These are phyloP conservation scores for Amylostereum areolatum DNA, from an alignment of 1,284 basidiomycete species.

Conservation along the genomic window DNA sequence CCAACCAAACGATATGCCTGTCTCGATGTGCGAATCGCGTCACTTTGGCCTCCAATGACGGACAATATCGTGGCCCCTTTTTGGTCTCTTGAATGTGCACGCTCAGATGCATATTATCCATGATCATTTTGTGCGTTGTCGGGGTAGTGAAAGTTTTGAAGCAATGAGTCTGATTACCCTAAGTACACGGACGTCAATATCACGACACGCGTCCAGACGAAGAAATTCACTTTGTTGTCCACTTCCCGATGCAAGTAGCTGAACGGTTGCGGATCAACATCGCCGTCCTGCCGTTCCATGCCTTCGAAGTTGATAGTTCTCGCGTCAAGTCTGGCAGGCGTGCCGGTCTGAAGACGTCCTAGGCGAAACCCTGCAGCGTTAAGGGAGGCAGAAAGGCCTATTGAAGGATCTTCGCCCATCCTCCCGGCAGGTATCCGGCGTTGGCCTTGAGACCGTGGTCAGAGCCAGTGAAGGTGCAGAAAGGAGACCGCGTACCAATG, in stretches of 20 bases:
- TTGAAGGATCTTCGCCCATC: conserved; percentile 67
- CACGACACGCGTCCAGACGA: background rate
- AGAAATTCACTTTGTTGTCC: conserved; percentile 30
- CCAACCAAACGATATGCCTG: conserved; percentile 79
- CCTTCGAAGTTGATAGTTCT: conserved; percentile 64
- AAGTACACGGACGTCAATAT: background rate
- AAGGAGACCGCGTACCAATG: conserved; percentile 49
- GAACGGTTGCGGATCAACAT: conserved; percentile 56
- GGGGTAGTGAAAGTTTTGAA: conserved; percentile 72
- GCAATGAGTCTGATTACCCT: conserved; percentile 71
- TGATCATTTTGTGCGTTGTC: conserved; percentile 68
- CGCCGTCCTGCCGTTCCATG: conserved; percentile 57
- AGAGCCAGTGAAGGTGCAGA: background rate
- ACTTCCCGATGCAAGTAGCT: conserved; percentile 35
- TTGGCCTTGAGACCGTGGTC: conserved; percentile 42
- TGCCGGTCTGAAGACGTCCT: conserved; percentile 84
- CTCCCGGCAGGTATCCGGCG: conserved; percentile 81
- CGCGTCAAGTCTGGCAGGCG: conserved; percentile 74
- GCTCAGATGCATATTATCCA: conserved; percentile 68
- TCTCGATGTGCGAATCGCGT: conserved; percentile 70
- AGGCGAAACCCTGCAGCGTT: conserved; percentile 73
- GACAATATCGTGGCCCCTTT: conserved; percentile 88
- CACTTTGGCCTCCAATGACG: conserved; percentile 85
- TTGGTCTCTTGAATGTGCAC: conserved; percentile 85
- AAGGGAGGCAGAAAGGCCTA: conserved; percentile 73